phyloP scores from a whole-genome alignment of 139 green algal species.

The Micractinium sp. region DNA sequence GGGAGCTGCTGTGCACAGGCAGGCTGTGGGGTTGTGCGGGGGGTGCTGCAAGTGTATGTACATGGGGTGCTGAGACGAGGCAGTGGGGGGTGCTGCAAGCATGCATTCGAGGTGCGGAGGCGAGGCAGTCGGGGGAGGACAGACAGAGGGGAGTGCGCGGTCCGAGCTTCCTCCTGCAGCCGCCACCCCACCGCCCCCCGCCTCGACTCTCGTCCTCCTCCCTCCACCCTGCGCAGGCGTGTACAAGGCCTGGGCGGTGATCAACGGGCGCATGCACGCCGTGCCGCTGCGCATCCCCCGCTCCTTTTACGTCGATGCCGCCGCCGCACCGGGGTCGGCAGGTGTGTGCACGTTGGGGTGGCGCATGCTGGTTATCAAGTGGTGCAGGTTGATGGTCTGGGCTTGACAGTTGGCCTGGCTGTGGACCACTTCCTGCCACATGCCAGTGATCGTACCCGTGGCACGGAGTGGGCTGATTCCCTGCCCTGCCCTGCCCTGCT shows the following conservation, averaged over 20 bases:
- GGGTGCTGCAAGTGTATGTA: neutral
- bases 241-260: conserved; percentile 69
- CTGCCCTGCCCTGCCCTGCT: neutral
- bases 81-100: no score
- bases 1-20: neutral
- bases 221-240: conserved; percentile 22
- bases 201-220: neutral
- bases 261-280: conserved; percentile 58
- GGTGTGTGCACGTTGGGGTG: neutral
- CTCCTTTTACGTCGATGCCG: conserved; percentile 70
- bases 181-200: neutral
- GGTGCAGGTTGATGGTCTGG: neutral
- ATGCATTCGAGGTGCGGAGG: no score
- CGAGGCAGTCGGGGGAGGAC: no score
- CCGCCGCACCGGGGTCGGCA: conserved; percentile 30
- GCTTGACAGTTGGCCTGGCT: neutral
- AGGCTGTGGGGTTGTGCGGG: neutral
- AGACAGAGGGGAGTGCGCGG: no score
- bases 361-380: neutral
- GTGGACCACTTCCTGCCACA: neutral
- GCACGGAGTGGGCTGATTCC: neutral
- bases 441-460: neutral
- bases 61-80: neutral
- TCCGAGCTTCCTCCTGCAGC: neutral
- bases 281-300: conserved; percentile 73